Percentiles rank a stretch among this genome's conserved stretches.
Conservation (phyloP, 768 basidiomycete species). For the Hygrocybe coccinea region DNA sequence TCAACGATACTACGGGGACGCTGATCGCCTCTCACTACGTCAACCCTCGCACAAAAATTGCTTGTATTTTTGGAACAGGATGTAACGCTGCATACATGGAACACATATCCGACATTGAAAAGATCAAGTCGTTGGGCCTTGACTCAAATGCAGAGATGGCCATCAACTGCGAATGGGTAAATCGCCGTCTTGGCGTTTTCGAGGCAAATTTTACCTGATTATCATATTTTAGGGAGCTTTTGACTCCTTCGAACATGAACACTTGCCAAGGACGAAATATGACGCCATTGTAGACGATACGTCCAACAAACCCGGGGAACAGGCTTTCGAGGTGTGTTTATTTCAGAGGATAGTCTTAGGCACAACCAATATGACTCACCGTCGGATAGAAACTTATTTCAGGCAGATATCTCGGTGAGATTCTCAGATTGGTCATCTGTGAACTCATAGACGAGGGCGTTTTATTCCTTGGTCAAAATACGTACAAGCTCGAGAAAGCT, state of each 20-base stretch:
- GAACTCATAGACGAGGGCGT: constrained; percentile 97
- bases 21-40: constrained; percentile 97
- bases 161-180: constrained; percentile 97
- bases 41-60: constrained; percentile 85
- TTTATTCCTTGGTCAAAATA: constrained; percentile 96
- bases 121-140: constrained; percentile 73
- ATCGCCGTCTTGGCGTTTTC: constrained; percentile 15
- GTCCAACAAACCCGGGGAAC: constrained; percentile 95
- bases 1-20: constrained; percentile 98
- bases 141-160: constrained; percentile 69
- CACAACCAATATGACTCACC: background rate
- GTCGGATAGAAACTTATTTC: constrained; percentile 81
- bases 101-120: constrained; percentile 75
- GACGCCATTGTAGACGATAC: constrained; percentile 87
- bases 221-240: constrained; percentile 75
- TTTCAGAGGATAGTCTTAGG: too few relatives aligned
- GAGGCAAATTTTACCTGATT: background rate
- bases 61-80: constrained; percentile 95
- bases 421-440: constrained; percentile 88
- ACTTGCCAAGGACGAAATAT: constrained; percentile 93
- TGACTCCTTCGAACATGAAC: constrained; percentile 91
- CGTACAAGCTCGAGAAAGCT: constrained; percentile 93
- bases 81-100: constrained; percentile 99
- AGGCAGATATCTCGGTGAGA: constrained; percentile 93
- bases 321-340: constrained; percentile 74